Evolutionary conservation across 2,329 filamentous ascomycete species (phyloP).

Genomic region (Colletotrichum siamense): DNA sequence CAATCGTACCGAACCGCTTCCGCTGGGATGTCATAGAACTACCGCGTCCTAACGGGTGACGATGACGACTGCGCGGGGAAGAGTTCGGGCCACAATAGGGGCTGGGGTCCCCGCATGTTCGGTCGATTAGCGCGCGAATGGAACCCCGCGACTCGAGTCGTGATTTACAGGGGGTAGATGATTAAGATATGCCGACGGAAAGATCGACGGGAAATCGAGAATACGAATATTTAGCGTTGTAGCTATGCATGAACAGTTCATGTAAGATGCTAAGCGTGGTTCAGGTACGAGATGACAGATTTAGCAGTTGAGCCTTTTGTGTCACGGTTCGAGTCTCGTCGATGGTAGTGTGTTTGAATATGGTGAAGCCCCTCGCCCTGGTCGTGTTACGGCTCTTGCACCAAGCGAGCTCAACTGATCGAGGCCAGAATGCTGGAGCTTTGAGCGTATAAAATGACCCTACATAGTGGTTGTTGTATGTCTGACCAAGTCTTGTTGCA

Average conservation of each 20-base stretch:
- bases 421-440: too few relatives aligned
- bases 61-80: neutral
- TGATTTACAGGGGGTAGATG: neutral
- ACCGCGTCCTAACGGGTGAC: neutral
- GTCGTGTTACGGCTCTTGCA: too few relatives aligned
- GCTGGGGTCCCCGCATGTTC: slow-evolving; percentile 2
- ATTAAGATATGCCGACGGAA: neutral
- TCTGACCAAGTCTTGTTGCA: too few relatives aligned
- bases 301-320: too few relatives aligned
- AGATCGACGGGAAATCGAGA: neutral
- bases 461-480: too few relatives aligned
- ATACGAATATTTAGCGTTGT: neutral
- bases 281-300: neutral
- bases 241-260: neutral
- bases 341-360: too few relatives aligned
- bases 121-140: slow-evolving; percentile 11
- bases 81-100: neutral
- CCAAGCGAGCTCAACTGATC: too few relatives aligned
- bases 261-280: neutral
- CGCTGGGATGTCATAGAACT: neutral
- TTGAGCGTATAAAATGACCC: too few relatives aligned
- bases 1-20: neutral
- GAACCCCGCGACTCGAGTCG: neutral
- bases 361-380: too few relatives aligned
- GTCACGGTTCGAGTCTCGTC: too few relatives aligned